Evolutionary conservation across 805 yeast species (phyloP).

Genomic region (Starmerella tilneyi): DNA sequence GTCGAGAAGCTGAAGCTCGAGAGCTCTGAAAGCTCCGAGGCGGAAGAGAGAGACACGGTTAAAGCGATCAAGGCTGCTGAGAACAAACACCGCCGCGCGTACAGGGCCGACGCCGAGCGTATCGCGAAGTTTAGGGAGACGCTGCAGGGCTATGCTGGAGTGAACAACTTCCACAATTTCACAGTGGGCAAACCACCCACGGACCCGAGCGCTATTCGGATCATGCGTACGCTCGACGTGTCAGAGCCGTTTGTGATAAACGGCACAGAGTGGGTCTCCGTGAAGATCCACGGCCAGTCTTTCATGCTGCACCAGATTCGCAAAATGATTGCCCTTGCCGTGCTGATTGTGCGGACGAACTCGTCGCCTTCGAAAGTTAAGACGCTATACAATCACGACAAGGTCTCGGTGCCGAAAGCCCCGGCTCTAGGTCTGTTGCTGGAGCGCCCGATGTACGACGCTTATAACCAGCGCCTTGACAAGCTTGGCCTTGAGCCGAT

Average conservation of each 20-base stretch:
- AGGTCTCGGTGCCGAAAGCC: slow-evolving; percentile 89
- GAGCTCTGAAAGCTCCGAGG: slow-evolving; percentile 28
- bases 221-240: slow-evolving; percentile 67
- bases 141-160: slow-evolving; percentile 65
- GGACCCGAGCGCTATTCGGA: slow-evolving; percentile 77
- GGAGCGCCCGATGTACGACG: slow-evolving; percentile 86
- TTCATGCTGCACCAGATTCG: slow-evolving; percentile 97
- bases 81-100: slow-evolving; percentile 55
- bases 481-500: slow-evolving; percentile 70
- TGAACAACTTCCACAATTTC: slow-evolving; percentile 86
- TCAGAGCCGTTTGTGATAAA: slow-evolving; percentile 85
- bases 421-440: slow-evolving; percentile 88
- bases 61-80: slow-evolving; percentile 54
- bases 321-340: slow-evolving; percentile 95
- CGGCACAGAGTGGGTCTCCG: slow-evolving; percentile 91
- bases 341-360: slow-evolving; percentile 74
- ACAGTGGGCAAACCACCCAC: slow-evolving; percentile 71
- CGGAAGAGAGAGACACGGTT: slow-evolving; percentile 28
- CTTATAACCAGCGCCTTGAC: slow-evolving; percentile 60
- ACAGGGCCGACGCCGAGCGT: slow-evolving; percentile 53
- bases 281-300: slow-evolving; percentile 95
- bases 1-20: slow-evolving; percentile 8
- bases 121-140: slow-evolving; percentile 55
- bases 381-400: slow-evolving; percentile 64
- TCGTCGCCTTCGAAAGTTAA: slow-evolving; percentile 65